Base-by-base conservation (phyloP, 1,139 yeast genomes). In the Blastobotrys capitulatus region DNA sequence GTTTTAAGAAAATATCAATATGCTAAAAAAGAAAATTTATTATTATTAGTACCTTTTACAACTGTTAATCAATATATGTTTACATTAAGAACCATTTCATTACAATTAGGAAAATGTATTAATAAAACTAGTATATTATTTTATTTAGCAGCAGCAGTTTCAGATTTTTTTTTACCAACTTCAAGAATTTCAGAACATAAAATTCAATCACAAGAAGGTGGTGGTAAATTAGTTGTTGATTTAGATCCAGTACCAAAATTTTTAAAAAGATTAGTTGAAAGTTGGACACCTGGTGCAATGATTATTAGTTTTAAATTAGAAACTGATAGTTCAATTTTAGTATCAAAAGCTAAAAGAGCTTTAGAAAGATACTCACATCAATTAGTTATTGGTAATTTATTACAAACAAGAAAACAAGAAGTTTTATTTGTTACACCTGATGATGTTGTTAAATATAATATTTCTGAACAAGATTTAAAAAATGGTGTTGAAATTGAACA, bases 231-330 rank as follows among this genome's bases (percentile, higher is more conserved):
- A 49, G 79, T 85, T 18, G 88, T 92, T 22, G 85, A 88, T 60
- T 73, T 92, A 57, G 97, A 92, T 61, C 97, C 96, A 15, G 98
- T 94, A 2, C 98, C 99, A 15, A 92, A 92, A 65, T 92, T 94
- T 60, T 75, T 92, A 59, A 78, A 87, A 57, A 74, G 97, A 52
- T 72, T 94, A 56, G 97, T 90, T 1, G 96, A 88, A 57, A 78
- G 82, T 29, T 92, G 98, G 98, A 95, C 96, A 0, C 95, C 95
- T 1, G 80, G 82, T 8, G 95, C 97, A 1, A 86, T 89, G 95
- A 88, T 94, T 53, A 86, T 92, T 2, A 86, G 96, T 22, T 94
- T 94, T 71, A 94, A 94, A 67, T 76, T 92, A 52, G 99, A 94
- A 64, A 94, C 99, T 0, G 98, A 94, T 66, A 67, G 70, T 53